Evolutionary conservation across 1,139 yeast genomes (phyloP).

Genomic region (Yamadazyma sp.): DNA sequence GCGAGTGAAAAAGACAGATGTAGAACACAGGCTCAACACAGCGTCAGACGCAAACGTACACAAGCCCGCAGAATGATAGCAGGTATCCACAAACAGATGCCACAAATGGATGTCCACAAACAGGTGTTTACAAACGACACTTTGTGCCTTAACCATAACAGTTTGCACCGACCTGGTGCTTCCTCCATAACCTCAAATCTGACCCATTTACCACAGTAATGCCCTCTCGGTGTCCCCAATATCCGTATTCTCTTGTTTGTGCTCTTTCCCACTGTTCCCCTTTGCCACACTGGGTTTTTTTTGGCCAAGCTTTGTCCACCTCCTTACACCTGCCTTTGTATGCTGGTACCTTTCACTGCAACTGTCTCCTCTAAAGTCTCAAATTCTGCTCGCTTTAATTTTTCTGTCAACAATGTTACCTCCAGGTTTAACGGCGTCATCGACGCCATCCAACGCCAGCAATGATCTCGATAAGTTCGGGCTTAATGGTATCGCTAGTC

Average conservation of each 20-base stretch:
- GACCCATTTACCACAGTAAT: too few relatives aligned
- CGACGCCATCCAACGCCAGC: slow-evolving; percentile 9
- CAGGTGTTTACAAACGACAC: too few relatives aligned
- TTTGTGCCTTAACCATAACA: too few relatives aligned
- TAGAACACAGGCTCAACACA: background rate
- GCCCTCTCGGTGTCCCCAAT: too few relatives aligned
- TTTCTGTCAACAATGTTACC: slow-evolving; percentile 23
- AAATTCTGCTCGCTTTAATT: background rate
- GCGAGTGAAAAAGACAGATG: background rate
- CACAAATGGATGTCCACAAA: background rate
- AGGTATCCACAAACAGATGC: background rate
- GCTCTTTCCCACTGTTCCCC: too few relatives aligned
- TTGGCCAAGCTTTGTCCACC: background rate
- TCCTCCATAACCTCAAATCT: too few relatives aligned
- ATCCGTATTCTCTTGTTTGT: too few relatives aligned
- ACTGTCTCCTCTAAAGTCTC: background rate
- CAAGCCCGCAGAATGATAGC: too few relatives aligned
- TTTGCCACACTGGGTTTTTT: background rate
- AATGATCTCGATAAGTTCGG: slow-evolving; percentile 66
- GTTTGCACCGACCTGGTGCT: too few relatives aligned
- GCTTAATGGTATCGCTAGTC: slow-evolving; percentile 65
- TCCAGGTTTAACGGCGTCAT: slow-evolving; percentile 25
- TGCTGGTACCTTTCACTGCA: background rate
- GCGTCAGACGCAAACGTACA: too few relatives aligned
- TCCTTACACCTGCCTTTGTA: too few relatives aligned